Evolutionary conservation across 352 stramenopile species (phyloP), one percentile per base, ranked within the genome.

Genomic region (Poterioochromonas sp.): DNA sequence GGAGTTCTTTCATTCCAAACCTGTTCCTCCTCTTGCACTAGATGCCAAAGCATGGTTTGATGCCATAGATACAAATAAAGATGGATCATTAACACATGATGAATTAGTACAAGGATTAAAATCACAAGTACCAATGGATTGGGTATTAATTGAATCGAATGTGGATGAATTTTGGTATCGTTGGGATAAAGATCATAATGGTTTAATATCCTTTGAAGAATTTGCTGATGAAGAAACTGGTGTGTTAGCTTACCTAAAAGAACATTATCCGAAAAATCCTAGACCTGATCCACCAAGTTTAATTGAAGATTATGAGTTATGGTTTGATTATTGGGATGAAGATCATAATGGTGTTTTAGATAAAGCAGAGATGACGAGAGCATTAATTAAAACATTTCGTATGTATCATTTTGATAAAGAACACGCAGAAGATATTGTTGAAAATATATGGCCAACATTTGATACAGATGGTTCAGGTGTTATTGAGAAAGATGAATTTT

Each of bases 251-350:
- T 71, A 71, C 32, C 32, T 71, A 22, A 41, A 3, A 41, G 62
- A 8, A 22, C 11, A 71, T 44, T 40, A 40, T 29, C 62, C 62
- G 3, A 35, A 68, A 40, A 12, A 35, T 18, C 58, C 58, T 11
- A 32, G 12, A 74, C 41, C 32, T 79, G 11, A 29, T 32, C 58
- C 76, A 0, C 76, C 76, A 15, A 22, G 49, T 26, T 29, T 80
- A 39, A 76, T 8, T 20, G 39, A 37, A n/a, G 58, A 76, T 32
- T 54, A 76, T 34, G 35, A 26, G 26, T 0, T 8, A 2, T 80
- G 76, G 76, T 80, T 80, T 49, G 60, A 76, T 0, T 80, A 80
- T n/a, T 80, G 63, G 58, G 76, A 80, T 62, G 76, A 80, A 29
- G 76, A 80, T 76, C 43, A 58, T 26, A 32, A 8, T 11, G 76